Base-by-base conservation (phyloP, 176 grass and related monocot species). In the Raddia distichophylla region DNA sequence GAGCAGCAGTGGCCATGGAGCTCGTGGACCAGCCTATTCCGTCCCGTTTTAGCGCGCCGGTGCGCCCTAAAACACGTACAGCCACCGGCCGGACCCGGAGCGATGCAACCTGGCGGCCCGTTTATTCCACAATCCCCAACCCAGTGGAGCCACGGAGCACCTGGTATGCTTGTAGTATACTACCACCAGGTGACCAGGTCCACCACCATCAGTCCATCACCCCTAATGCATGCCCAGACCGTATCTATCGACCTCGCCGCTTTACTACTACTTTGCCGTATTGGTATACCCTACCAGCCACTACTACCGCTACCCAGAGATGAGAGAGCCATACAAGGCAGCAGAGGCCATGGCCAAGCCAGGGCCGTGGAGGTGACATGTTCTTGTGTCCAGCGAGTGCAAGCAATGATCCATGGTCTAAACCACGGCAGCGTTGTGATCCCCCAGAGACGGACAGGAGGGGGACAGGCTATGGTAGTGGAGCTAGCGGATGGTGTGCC, bases 361-460 rank as follows among this genome's bases (percentile, higher is more conserved):
- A 46, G 60, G 78, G 8, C 10, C 83, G 83, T 86, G 79, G 83
- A 68, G 67, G 45, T 42, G 83, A 78, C 88, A 83, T 90, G 88
- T 74, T 86, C 16, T 17, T 86, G 88, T 83, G 88, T 83, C 84
- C 67, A 42, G 79, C 48, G 83, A 86, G 88, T 86, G 88, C 88
- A 69, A 19, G 88, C 79, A 90, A 86, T 90, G 88, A 75, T 90
- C 79, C 79, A 15, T 47, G 10, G 81, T 40, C 58, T 57, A 51
- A 65, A 68, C 87, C 57, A 42, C 54, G 63, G 86, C 74, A 52
- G 63, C 82, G 78, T 83, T 19, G 55, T 69, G 76, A 86, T 84
- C 80, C 90, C 83, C 82, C 50, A 1, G 69, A 60, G 79, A 80
- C 58, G 83, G 90, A 89, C 90, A 92, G 17, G 80, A 84, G 75